Conservation (phyloP, 305 asterid species). For the Fraxinus greggii region DNA sequence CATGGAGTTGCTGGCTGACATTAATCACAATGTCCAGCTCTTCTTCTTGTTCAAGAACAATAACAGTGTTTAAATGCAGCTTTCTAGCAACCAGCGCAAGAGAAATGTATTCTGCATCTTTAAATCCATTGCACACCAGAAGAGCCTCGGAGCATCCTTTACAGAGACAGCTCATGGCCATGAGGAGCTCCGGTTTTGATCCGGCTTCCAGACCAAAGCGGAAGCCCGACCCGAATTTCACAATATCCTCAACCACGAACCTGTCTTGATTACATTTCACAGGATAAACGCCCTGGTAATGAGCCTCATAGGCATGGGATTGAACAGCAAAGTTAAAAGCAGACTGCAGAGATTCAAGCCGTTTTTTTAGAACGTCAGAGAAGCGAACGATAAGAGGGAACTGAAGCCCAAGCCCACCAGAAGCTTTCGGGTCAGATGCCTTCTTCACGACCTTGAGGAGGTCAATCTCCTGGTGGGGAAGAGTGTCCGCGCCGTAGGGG, state of each 20-base stretch:
- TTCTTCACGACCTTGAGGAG: slow-evolving; percentile 83
- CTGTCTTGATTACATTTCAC: slow-evolving; percentile 90
- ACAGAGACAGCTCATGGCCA: slow-evolving; percentile 87
- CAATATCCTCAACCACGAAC: slow-evolving; percentile 84
- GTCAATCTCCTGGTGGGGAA: slow-evolving; percentile 82
- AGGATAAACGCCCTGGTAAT: slow-evolving; percentile 94
- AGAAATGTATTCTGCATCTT: slow-evolving; percentile 83
- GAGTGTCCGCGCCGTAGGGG: slow-evolving; percentile 64
- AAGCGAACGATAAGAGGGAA: slow-evolving; percentile 79
- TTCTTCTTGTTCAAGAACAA: slow-evolving; percentile 94
- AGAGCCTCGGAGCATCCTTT: slow-evolving; percentile 81
- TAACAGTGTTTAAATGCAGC: slow-evolving; percentile 69
- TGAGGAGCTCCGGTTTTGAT: slow-evolving; percentile 91
- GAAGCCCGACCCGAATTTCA: slow-evolving; percentile 68
- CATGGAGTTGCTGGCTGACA: slow-evolving; percentile 55
- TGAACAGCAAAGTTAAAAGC: slow-evolving; percentile 66
- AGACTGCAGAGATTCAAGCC: slow-evolving; percentile 71
- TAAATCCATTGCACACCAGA: slow-evolving; percentile 88
- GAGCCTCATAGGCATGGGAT: slow-evolving; percentile 61
- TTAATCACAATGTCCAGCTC: slow-evolving; percentile 74
- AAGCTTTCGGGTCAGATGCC: slow-evolving; percentile 60
- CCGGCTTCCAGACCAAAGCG: slow-evolving; percentile 96
- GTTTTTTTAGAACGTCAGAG: slow-evolving; percentile 74
- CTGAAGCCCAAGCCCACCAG: slow-evolving; percentile 80
- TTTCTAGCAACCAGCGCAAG: slow-evolving; percentile 80